A percentile compares a stretch with the other conserved stretches of the same genome.
Evolutionary conservation across 805 yeast species (phyloP).

Genomic region (Citeromyces nyonsensis): DNA sequence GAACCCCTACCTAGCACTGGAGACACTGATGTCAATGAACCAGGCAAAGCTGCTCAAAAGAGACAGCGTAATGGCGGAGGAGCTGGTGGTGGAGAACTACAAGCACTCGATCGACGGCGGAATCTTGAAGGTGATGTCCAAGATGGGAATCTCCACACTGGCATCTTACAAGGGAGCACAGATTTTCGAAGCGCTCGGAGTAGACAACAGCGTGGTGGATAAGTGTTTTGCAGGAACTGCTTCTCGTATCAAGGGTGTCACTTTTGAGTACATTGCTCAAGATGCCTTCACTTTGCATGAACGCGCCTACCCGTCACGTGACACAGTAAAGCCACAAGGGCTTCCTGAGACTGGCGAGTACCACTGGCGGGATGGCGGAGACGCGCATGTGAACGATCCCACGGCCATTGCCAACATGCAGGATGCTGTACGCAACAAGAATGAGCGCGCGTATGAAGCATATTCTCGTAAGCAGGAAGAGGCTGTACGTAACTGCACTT

Average conservation of each 20-base stretch:
- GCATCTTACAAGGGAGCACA: slow-evolving; percentile 99
- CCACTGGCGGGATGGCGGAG: slow-evolving; percentile 98
- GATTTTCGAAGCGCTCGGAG: slow-evolving; percentile 92
- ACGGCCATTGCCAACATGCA: slow-evolving; percentile 89
- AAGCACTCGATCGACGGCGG: slow-evolving; percentile 81
- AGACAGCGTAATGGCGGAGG: slow-evolving; percentile 26
- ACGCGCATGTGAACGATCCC: slow-evolving; percentile 89
- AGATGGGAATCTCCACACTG: slow-evolving; percentile 97
- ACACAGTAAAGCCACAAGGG: slow-evolving; percentile 51
- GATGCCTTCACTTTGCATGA: slow-evolving; percentile 92
- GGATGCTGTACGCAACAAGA: slow-evolving; percentile 96
- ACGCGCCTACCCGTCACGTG: slow-evolving; percentile 76
- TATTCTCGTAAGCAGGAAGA: slow-evolving; percentile 84
- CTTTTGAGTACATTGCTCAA: slow-evolving; percentile 91
- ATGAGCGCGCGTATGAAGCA: slow-evolving; percentile 82
- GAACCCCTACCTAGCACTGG: slow-evolving; percentile 88
- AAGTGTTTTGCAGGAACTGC: slow-evolving; percentile 96
- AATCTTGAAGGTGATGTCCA: slow-evolving; percentile 92
- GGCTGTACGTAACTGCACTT: slow-evolving; percentile 83
- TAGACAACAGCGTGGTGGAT: slow-evolving; percentile 90
- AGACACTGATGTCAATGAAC: slow-evolving; percentile 75
- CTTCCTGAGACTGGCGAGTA: slow-evolving; percentile 94
- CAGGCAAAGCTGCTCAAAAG: slow-evolving; percentile 57
- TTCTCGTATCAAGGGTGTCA: slow-evolving; percentile 88
- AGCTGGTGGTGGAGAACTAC: slow-evolving; percentile 58